These are phyloP conservation scores for Heliocybe sulcata DNA, from an alignment of 1,284 basidiomycete species.

Conservation along the genomic window DNA sequence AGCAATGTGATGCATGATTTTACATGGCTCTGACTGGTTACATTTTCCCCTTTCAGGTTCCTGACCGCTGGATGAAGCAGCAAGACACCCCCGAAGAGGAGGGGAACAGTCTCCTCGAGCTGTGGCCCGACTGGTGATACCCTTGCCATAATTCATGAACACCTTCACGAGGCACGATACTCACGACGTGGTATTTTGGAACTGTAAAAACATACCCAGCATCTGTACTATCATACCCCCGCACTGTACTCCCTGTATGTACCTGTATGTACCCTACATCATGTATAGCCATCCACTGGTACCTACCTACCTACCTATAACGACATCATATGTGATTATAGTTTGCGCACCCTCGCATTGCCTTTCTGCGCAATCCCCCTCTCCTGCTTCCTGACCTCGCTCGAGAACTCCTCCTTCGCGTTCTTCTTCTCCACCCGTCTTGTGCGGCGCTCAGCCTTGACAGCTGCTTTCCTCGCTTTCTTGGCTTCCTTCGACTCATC, in stretches of 20 bases:
- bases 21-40: constrained; percentile 5
- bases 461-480: constrained; percentile 80
- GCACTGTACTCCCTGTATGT: neutral
- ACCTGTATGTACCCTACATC: neutral
- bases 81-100: constrained; percentile 71
- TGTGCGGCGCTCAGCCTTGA: constrained; percentile 75
- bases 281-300: too few species aligned
- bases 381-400: constrained; percentile 70
- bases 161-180: neutral
- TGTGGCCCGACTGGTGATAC: constrained; percentile 44
- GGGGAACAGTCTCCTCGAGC: constrained; percentile 40
- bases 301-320: neutral
- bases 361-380: constrained; percentile 38
- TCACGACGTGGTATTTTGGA: neutral
- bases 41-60: constrained; percentile 44
- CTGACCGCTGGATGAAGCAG: constrained; percentile 85
- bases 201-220: neutral
- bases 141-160: neutral
- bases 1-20: neutral
- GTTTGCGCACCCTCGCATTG: constrained; percentile 27
- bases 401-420: constrained; percentile 68
- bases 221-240: constrained; percentile 1
- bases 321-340: constrained; percentile 13
- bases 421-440: constrained; percentile 80
- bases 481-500: constrained; percentile 85